These are phyloP conservation scores for Epichloe hybrida DNA, from an alignment of 2,329 filamentous ascomycete species.

Conservation along the genomic window DNA sequence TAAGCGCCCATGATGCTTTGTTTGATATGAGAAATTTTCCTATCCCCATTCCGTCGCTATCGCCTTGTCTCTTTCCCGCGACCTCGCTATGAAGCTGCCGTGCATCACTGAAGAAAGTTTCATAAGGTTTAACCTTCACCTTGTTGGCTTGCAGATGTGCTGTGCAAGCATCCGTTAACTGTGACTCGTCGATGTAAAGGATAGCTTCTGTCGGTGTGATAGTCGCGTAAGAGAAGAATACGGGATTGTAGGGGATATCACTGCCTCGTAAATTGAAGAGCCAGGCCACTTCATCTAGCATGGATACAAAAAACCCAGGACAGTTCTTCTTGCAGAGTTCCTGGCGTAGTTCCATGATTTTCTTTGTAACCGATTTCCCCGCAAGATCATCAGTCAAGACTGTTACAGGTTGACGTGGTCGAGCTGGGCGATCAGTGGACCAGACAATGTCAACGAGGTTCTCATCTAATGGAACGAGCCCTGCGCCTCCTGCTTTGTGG, in stretches of 20 bases:
- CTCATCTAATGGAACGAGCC: conserved; percentile 58
- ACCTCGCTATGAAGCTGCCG: conserved; percentile 35
- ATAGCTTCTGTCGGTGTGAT: conserved; percentile 65
- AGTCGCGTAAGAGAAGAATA: conserved; percentile 94
- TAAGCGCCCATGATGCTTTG: conserved; percentile 85
- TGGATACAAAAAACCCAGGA: conserved; percentile 79
- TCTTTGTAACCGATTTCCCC: conserved; percentile 70
- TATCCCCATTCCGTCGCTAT: conserved; percentile 14
- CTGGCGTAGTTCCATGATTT: conserved; percentile 76
- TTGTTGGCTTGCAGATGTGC: conserved; percentile 55
- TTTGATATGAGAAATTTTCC: conserved; percentile 77
- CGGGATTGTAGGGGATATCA: conserved; percentile 95
- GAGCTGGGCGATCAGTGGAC: conserved; percentile 57
- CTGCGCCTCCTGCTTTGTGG: conserved; percentile 69
- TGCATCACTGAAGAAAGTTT: conserved; percentile 66
- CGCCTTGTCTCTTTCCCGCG: conserved; percentile 25
- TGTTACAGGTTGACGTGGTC: conserved; percentile 63
- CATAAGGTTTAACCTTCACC: conserved; percentile 69
- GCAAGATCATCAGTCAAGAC: conserved; percentile 60
- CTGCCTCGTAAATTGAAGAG: conserved; percentile 92
- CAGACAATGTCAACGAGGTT: conserved; percentile 92
- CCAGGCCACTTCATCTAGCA: conserved; percentile 96
- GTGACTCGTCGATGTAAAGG: conserved; percentile 72
- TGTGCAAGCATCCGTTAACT: conserved; percentile 56
- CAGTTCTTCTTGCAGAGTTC: conserved; percentile 85